Base-by-base conservation (phyloP, 2,329 filamentous ascomycete species). In the Rhinocladiella similis region DNA sequence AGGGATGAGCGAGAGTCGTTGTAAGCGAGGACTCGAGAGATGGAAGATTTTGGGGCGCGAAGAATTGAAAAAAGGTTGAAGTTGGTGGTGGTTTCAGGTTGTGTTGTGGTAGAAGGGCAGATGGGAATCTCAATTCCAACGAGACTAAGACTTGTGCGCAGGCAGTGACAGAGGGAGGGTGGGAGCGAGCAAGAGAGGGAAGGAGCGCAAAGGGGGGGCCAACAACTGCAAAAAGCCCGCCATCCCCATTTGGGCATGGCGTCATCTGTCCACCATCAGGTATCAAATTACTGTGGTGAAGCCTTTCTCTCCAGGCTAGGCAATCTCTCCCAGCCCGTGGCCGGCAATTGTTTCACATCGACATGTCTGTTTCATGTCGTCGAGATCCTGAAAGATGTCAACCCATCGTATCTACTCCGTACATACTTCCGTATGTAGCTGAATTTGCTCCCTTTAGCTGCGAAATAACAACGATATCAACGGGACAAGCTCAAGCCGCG, bases 261-360 rank as follows among this genome's bases (percentile, higher is more conserved):
- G 22, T 19, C 16, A 51, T 46, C 50, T 43, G 48, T 41, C 48
- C 22, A 50, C 48, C 33, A 14, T 14, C 20, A 25, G 18, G 20
- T 41, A 41, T 41, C 38, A 41, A 41, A 41, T 38, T 38, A 14
- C 29, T 7, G 35, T 14, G 14, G 3, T 41, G 38, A 41, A 20
- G 19, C 18, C 14, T 36, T 41, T 16, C 43, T 29, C 29, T 46
- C n/a, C n/a, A n/a, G n/a, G n/a, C n/a, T n/a, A n/a, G n/a, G n/a
- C 12, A 50, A 29, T 42, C 48, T 48, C 50, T 19, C 50, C 54
- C 27, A 53, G 36, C 42, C 19, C 12, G 45, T n/a, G 46, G 49
- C 50, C 47, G 50, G 54, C 56, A 51, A 41, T 29, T 54, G 56
- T 58, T 58, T 58, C 56, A 58, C 10, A 14, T 27, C 38, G 38